Evolutionary conservation across 2,329 filamentous ascomycete species (phyloP), one percentile per base, ranked within the genome.

Genomic region (Seiridium unicorne): DNA sequence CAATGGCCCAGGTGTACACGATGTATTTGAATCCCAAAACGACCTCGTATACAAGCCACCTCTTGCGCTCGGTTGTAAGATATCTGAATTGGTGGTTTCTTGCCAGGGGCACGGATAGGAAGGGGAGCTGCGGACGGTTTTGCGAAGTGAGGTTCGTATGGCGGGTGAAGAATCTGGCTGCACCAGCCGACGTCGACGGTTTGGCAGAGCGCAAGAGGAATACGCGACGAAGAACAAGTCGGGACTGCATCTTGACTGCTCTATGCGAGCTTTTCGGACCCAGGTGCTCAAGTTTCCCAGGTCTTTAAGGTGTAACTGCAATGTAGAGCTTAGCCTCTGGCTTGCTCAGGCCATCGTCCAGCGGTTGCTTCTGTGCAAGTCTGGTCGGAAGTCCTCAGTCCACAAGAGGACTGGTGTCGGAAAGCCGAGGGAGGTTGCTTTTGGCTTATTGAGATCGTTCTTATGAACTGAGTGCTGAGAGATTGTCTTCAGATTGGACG

Each of bases 41-140:
- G 51, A 91, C 79, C 68, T 94, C 90, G 64, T 89, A 82, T 63
- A 85, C 88, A 60, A 93, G 78, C 79, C 88, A 92, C 63, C 80
- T 78, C 64, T 86, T 89, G 63, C 87, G 86, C 71, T 93, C 89
- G 0, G 91, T 96, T n/a, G 90, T 92, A 61, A 96, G 84, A 62
- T 91, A 85, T 57, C 93, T 89, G 3, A 85, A 84, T 44, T 89
- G 78, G 48, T 85, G 80, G 5, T 51, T 49, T 47, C 75, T 66
- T 26, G 77, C 58, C 44, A 74, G 63, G 44, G 78, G 81, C 2
- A 79, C 75, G 40, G 75, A 77, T 70, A 82, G 81, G 70, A 81
- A 88, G 58, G 79, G 83, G n/a, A 75, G 76, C 69, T 76, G 81
- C 58, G 73, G 84, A 60, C 76, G 77, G 62, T 60, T 72, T 65